Percentiles rank a stretch among this genome's conserved stretches.
These are phyloP conservation scores for Pyropia yezoensis DNA, from an alignment of 23 red algal genomes.

Conservation along the genomic window DNA sequence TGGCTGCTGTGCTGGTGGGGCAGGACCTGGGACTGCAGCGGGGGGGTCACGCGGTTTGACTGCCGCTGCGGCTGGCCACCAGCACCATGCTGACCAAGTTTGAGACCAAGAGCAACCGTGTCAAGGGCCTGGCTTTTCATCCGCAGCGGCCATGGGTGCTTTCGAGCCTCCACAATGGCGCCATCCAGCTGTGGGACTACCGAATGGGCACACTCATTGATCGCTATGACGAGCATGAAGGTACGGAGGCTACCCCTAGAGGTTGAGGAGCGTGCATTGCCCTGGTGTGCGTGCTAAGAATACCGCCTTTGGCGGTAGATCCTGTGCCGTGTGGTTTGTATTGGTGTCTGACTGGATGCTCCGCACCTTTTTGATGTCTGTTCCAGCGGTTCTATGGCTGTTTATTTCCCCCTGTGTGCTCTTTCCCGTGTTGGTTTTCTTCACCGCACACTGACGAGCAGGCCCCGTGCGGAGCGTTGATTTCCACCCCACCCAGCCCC, in stretches of 20 bases:
- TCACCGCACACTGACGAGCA: too few relatives aligned
- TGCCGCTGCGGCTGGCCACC: not conserved
- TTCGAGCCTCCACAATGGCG: constrained; percentile 84
- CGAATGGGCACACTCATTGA: constrained; percentile 95
- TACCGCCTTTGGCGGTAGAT: too few relatives aligned
- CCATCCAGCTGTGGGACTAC: constrained; percentile 96
- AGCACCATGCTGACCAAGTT: constrained; percentile 88
- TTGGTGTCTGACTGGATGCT: not conserved
- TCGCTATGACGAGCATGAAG: constrained; percentile 94
- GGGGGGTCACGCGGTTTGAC: too few relatives aligned
- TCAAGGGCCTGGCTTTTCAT: constrained; percentile 97
- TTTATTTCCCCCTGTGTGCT: not conserved
- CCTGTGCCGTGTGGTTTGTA: too few relatives aligned
- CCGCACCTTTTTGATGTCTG: not conserved
- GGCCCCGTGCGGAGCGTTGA: constrained; percentile 87
- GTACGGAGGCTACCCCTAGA: not conserved
- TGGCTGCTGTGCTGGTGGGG: too few relatives aligned
- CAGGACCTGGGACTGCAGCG: too few relatives aligned
- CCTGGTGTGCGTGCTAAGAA: not conserved
- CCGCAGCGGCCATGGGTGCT: constrained; percentile 95
- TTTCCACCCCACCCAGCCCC: constrained; percentile 89
- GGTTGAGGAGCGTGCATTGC: not conserved
- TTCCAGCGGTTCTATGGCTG: not conserved
- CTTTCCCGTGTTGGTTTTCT: too few relatives aligned
- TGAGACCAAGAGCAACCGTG: constrained; percentile 92